Conservation (phyloP, 1,139 yeast genomes). For the Yarrowia galli region DNA sequence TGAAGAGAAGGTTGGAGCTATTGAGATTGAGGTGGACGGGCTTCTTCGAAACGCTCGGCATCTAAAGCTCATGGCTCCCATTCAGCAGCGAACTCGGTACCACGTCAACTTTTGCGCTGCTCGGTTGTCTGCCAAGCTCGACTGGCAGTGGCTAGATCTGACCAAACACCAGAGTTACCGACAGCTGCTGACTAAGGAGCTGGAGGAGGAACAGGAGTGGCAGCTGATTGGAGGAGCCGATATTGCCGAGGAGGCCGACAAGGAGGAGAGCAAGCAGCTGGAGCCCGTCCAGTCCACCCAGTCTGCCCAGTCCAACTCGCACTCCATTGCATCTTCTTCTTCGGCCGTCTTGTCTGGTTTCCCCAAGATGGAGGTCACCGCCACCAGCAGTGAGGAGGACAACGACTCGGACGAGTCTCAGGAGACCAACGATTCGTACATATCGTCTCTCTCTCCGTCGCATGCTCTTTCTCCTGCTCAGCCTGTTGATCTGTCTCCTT, state of each 20-base stretch:
- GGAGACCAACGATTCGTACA: constrained; percentile 16
- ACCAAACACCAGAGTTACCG: constrained; percentile 56
- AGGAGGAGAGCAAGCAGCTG: neutral
- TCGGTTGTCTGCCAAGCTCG: constrained; percentile 58
- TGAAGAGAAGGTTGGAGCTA: constrained; percentile 18
- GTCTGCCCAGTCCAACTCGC: neutral
- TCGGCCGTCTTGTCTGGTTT: constrained; percentile 29
- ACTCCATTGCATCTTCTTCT: constrained; percentile 7
- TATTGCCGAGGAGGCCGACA: constrained; percentile 10
- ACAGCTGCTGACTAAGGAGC: constrained; percentile 52
- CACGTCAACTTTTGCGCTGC: constrained; percentile 56
- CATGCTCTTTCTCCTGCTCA: constrained; percentile 13
- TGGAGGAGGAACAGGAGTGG: constrained; percentile 41
- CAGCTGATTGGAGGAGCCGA: constrained; percentile 10
- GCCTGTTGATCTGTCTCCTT: neutral
- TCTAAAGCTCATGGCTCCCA: constrained; percentile 59
- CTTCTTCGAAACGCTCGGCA: constrained; percentile 53
- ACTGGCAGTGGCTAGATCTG: constrained; percentile 63
- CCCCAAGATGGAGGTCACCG: constrained; percentile 28
- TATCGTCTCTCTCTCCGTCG: constrained; percentile 1
- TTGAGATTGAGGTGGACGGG: constrained; percentile 48
- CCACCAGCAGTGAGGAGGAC: neutral
- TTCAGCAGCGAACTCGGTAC: constrained; percentile 60
- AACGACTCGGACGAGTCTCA: constrained; percentile 7
- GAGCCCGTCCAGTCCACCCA: constrained; percentile 4